Evolutionary conservation across 345 rosid genomes (phyloP).

Genomic region (Euphorbia tirucalli): DNA sequence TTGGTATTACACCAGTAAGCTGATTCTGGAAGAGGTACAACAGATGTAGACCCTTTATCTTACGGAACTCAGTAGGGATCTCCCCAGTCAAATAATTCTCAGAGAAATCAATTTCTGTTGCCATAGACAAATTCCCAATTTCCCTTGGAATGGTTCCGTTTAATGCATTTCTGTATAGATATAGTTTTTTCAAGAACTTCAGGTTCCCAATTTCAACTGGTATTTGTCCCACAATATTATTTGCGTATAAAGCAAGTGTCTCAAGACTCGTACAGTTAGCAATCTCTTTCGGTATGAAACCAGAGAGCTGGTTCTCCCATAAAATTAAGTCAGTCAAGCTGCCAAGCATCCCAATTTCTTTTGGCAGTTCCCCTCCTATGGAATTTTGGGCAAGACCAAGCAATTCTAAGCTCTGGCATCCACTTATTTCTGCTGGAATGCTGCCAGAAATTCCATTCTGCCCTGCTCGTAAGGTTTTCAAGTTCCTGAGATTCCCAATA

Average conservation of each 20-base stretch:
- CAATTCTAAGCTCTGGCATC: constrained; percentile 61
- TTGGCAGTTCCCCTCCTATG: constrained; percentile 67
- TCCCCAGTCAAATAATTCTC: constrained; percentile 63
- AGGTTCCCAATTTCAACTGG: constrained; percentile 63
- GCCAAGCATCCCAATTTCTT: constrained; percentile 49
- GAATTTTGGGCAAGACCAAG: constrained; percentile 79
- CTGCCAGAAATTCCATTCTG: constrained; percentile 61
- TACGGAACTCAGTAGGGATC: constrained; percentile 60
- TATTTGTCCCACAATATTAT: constrained; percentile 53
- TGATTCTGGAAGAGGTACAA: constrained; percentile 73
- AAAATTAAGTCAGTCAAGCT: constrained; percentile 62
- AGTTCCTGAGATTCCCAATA: constrained; percentile 45
- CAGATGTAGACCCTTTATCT: constrained; percentile 46
- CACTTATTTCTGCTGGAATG: constrained; percentile 65
- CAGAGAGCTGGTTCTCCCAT: constrained; percentile 68
- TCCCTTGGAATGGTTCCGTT: constrained; percentile 71
- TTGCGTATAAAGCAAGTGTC: constrained; percentile 72
- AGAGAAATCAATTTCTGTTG: constrained; percentile 72
- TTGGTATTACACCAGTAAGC: constrained; percentile 60
- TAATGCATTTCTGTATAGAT: constrained; percentile 62
- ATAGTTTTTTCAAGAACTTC: constrained; percentile 47
- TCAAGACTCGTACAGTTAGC: constrained; percentile 60
- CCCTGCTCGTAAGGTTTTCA: constrained; percentile 64
- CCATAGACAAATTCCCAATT: constrained; percentile 50
- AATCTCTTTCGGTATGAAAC: constrained; percentile 56